phyloP scores from a whole-genome alignment of 2,329 filamentous ascomycete genomes.

The Hypocrella siamensis region DNA sequence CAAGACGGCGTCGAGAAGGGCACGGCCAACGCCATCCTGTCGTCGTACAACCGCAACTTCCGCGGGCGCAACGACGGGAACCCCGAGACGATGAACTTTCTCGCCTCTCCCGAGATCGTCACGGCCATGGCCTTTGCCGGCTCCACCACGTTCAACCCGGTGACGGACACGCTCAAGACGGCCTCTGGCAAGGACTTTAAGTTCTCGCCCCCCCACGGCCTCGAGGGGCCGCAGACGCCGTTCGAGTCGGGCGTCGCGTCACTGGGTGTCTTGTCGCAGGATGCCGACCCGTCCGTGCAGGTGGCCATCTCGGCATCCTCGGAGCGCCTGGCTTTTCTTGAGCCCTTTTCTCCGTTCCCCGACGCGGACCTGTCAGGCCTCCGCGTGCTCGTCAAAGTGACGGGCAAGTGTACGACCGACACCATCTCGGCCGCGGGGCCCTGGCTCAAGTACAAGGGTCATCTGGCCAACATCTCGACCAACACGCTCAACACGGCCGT shows the following conservation, averaged over 20 bases:
- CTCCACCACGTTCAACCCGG: slow-evolving; percentile 86
- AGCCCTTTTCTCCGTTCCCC: slow-evolving; percentile 81
- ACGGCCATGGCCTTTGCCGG: slow-evolving; percentile 93
- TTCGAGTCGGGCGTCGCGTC: slow-evolving; percentile 66
- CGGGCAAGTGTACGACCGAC: slow-evolving; percentile 96
- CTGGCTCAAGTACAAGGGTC: slow-evolving; percentile 98
- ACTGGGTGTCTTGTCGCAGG: slow-evolving; percentile 57
- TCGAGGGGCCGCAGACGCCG: slow-evolving; percentile 41
- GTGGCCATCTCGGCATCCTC: slow-evolving; percentile 79
- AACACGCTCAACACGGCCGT: slow-evolving; percentile 95
- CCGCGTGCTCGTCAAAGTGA: slow-evolving; percentile 85
- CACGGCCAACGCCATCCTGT: slow-evolving; percentile 83
- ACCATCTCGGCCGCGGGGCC: slow-evolving; percentile 94
- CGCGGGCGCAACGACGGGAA: slow-evolving; percentile 94
- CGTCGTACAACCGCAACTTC: slow-evolving; percentile 98
- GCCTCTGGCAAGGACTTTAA: slow-evolving; percentile 69
- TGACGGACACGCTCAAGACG: slow-evolving; percentile 71
- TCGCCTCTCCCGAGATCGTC: slow-evolving; percentile 90
- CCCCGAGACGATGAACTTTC: slow-evolving; percentile 94
- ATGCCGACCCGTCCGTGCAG: slow-evolving; percentile 52
- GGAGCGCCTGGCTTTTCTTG: slow-evolving; percentile 74
- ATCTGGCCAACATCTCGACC: slow-evolving; percentile 91
- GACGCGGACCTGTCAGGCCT: slow-evolving; percentile 57
- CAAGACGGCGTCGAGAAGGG: slow-evolving; percentile 76
- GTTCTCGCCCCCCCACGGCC: slow-evolving; percentile 66